Conservation (phyloP, 2,329 filamentous ascomycete genomes). For the Fusarium sp. region DNA sequence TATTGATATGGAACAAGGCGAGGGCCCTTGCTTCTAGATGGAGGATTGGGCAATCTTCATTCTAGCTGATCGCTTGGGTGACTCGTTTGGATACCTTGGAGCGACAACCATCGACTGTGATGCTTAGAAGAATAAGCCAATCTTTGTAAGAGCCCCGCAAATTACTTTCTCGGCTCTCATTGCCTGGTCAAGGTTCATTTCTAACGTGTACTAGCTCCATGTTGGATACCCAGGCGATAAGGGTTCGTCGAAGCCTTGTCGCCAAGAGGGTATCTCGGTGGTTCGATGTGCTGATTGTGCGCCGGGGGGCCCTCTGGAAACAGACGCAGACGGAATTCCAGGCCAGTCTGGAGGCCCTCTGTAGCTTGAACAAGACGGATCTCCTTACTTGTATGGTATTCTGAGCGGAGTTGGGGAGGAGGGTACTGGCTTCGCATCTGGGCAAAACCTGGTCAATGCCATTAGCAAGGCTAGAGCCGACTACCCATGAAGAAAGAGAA, state of each 20-base stretch:
- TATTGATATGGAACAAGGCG: background rate
- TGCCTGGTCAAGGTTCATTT: rapidly evolving
- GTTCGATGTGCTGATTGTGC: background rate
- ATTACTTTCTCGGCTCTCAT: background rate
- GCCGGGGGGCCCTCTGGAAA: background rate
- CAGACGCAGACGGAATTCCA: background rate
- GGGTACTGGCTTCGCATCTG: background rate
- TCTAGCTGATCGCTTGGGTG: conserved; percentile 13
- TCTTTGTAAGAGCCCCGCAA: background rate
- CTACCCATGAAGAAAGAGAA: background rate
- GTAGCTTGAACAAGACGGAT: background rate
- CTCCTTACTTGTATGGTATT: conserved; percentile 8
- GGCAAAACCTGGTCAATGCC: background rate
- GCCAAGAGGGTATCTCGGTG: conserved; percentile 5
- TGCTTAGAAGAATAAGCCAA: background rate
- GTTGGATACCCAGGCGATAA: conserved; percentile 5
- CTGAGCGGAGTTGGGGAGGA: background rate
- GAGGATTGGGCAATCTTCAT: conserved; percentile 24
- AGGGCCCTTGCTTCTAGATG: background rate
- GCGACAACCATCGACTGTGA: background rate
- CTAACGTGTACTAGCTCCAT: background rate
- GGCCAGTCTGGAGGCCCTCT: conserved; percentile 29
- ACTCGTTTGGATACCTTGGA: conserved; percentile 11
- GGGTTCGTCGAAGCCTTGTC: background rate
- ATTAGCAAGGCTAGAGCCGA: conserved; percentile 4